Evolutionary conservation across 2,329 filamentous ascomycete species (phyloP).

Genomic region (Knufia petricola): DNA sequence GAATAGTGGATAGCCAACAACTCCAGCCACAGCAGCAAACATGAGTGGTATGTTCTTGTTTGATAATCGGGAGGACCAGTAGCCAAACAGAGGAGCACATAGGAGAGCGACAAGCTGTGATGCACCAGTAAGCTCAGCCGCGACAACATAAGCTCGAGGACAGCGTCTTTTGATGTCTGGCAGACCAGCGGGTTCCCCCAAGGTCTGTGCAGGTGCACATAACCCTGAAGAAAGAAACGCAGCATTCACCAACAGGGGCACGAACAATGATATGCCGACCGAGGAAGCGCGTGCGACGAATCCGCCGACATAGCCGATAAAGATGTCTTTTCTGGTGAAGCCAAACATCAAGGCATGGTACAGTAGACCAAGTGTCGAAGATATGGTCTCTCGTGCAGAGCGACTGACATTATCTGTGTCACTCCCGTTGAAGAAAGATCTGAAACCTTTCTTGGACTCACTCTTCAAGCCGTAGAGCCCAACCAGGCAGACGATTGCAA

Average conservation of each 20-base stretch:
- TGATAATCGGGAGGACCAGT: conserved; percentile 59
- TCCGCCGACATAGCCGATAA: conserved; percentile 80
- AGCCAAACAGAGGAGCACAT: conserved; percentile 79
- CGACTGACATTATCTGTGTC: conserved; percentile 17
- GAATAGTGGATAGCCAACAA: conserved; percentile 68
- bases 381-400: not conserved
- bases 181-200: conserved; percentile 26
- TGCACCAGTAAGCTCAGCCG: conserved; percentile 76
- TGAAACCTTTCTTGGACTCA: conserved; percentile 66
- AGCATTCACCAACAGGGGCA: conserved; percentile 84
- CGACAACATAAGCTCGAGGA: conserved; percentile 74
- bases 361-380: conserved; percentile 44
- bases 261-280: conserved; percentile 88
- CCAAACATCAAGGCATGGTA: conserved; percentile 58
- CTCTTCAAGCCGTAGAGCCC: conserved; percentile 61
- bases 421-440: conserved; percentile 13
- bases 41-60: conserved; percentile 66
- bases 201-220: conserved; percentile 46
- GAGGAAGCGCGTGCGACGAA: conserved; percentile 92
- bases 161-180: conserved; percentile 74
- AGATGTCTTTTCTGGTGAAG: conserved; percentile 66
- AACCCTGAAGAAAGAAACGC: conserved; percentile 76
- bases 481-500: conserved; percentile 67
- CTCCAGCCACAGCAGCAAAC: conserved; percentile 60
- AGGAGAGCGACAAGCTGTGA: conserved; percentile 80